phyloP scores from a whole-genome alignment of 2,329 filamentous ascomycete species.

The Cadophora sp. region DNA sequence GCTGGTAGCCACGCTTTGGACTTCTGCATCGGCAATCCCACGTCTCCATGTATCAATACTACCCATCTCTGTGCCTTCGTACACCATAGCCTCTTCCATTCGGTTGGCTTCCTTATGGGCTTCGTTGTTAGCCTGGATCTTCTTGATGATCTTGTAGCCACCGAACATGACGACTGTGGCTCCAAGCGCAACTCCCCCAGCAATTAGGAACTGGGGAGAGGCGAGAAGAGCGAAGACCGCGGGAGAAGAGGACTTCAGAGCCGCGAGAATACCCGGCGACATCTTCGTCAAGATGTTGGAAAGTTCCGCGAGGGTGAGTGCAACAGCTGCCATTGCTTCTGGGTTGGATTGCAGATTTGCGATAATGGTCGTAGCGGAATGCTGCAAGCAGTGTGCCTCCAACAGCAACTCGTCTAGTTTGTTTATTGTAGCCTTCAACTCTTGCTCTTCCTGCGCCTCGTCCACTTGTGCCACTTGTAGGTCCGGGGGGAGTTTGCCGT shows the following conservation, averaged over 20 bases:
- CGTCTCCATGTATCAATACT: constrained; percentile 46
- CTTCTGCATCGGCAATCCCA: constrained; percentile 44
- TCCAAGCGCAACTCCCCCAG: constrained; percentile 85
- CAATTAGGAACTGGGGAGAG: constrained; percentile 93
- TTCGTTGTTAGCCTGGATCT: constrained; percentile 62
- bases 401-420: constrained; percentile 80
- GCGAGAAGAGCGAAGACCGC: constrained; percentile 86
- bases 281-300: constrained; percentile 83
- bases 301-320: constrained; percentile 89
- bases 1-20: constrained; percentile 42
- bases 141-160: constrained; percentile 97
- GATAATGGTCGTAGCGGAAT: constrained; percentile 84
- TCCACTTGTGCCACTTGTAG: constrained; percentile 46
- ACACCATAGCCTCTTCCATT: constrained; percentile 43
- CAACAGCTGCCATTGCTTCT: constrained; percentile 92
- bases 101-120: constrained; percentile 36
- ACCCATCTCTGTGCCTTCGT: constrained; percentile 41
- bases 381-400: constrained; percentile 87
- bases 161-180: constrained; percentile 97
- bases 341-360: constrained; percentile 81
- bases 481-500: constrained; percentile 81
- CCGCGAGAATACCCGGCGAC: constrained; percentile 77
- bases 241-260: constrained; percentile 82
- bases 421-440: constrained; percentile 72
- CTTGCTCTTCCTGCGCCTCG: constrained; percentile 54